phyloP scores from a whole-genome alignment of 371 early-diverging fungal genomes.

The Polyrhizophydium stewartii region DNA sequence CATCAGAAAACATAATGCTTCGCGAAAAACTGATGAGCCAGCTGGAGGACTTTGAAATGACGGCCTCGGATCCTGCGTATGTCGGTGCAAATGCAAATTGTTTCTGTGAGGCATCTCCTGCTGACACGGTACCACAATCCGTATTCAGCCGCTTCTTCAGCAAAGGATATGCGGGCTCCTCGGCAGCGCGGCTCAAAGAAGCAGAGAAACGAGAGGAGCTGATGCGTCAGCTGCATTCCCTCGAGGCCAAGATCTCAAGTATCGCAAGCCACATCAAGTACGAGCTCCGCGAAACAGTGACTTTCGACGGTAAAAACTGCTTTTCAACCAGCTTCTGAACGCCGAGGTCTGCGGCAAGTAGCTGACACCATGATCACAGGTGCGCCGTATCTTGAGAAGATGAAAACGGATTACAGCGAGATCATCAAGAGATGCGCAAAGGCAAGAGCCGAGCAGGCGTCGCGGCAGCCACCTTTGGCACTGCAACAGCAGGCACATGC shows the following conservation, averaged over 20 bases:
- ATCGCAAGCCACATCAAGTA: slow-evolving; percentile 26
- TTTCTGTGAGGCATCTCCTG: neutral
- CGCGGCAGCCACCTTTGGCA: no score
- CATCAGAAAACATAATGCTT: slow-evolving; percentile 25
- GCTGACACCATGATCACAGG: slow-evolving; percentile 15
- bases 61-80: slow-evolving; percentile 42
- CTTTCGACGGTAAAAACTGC: slow-evolving; percentile 32
- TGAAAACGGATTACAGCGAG: slow-evolving; percentile 39
- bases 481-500: no score
- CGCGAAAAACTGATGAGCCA: slow-evolving; percentile 34
- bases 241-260: slow-evolving; percentile 31
- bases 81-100: neutral
- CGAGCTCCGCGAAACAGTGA: slow-evolving; percentile 42
- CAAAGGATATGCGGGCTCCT: slow-evolving; percentile 35
- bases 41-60: slow-evolving; percentile 32
- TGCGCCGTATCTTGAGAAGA: slow-evolving; percentile 40
- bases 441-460: no score
- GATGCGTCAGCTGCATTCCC: slow-evolving; percentile 25
- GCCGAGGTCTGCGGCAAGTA: neutral
- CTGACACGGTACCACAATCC: neutral
- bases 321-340: neutral
- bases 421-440: slow-evolving; percentile 19
- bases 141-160: slow-evolving; percentile 32
- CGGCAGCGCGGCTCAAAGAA: slow-evolving; percentile 36
- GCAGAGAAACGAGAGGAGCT: slow-evolving; percentile 34